A percentile compares a stretch with the other conserved stretches of the same genome.
These are phyloP conservation scores for Dispira simplex DNA, from an alignment of 192 early-diverging fungal species.

Conservation along the genomic window DNA sequence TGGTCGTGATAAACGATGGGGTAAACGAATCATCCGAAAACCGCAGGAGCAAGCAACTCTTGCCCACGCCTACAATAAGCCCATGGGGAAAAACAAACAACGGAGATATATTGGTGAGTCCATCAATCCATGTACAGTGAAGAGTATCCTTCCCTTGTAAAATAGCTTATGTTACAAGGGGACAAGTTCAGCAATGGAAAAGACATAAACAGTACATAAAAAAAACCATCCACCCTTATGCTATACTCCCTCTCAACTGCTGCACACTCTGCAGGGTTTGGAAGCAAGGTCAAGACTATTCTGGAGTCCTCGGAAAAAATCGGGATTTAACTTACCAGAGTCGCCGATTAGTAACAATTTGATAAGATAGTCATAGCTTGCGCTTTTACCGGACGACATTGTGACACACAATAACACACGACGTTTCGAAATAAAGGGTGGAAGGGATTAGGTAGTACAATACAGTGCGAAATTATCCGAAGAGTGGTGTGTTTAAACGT, in stretches of 20 bases:
- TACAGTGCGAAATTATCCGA: too few species aligned
- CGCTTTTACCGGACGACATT: conserved; percentile 74
- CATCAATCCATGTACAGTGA: not conserved
- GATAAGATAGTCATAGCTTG: conserved; percentile 98
- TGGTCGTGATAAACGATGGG: conserved; percentile 98
- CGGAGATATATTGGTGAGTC: not conserved
- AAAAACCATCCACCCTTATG: not conserved
- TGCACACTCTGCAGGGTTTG: not conserved
- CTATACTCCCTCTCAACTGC: too few species aligned
- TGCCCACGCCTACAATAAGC: conserved; percentile 69
- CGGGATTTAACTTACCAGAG: conserved; percentile 82
- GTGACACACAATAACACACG: too few species aligned
- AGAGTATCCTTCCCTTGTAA: not conserved
- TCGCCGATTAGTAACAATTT: conserved; percentile 97
- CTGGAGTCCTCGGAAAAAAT: too few species aligned
- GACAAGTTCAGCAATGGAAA: not conserved
- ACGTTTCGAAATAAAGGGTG: too few species aligned
- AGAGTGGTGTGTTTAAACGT: too few species aligned
- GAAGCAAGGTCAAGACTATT: not conserved
- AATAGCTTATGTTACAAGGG: not conserved
- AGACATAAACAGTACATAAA: not conserved
- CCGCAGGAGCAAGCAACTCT: conserved; percentile 88
- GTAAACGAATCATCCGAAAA: conserved; percentile 99
- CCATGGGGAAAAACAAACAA: not conserved
- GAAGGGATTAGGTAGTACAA: too few species aligned